A percentile compares a stretch with the other conserved stretches of the same genome.
Evolutionary conservation across 2,329 filamentous ascomycete species (phyloP).

Genomic region (Fusarium decemcellulare): DNA sequence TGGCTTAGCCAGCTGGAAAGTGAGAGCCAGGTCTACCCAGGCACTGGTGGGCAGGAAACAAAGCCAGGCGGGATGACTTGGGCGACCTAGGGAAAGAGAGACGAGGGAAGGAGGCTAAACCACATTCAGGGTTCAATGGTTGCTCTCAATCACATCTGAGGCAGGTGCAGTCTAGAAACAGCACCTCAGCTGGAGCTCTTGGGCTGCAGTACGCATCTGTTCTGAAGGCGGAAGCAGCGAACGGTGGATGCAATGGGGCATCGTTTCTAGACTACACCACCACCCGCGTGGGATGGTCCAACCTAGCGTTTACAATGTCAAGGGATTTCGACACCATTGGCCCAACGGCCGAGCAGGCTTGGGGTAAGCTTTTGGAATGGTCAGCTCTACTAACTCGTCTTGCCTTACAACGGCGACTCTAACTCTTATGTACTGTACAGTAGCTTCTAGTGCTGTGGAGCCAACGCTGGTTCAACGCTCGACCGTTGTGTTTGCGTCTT

Average conservation of each 20-base stretch:
- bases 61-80: slow-evolving; percentile 8
- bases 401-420: slow-evolving; percentile 22
- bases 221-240: slow-evolving; percentile 13
- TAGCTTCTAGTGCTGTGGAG: slow-evolving; percentile 29
- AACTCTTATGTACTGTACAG: not conserved
- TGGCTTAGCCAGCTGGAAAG: slow-evolving; percentile 2
- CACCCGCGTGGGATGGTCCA: slow-evolving; percentile 15
- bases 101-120: slow-evolving; percentile 22
- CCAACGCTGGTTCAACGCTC: slow-evolving; percentile 29
- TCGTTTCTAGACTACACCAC: slow-evolving; percentile 1
- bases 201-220: not conserved
- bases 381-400: slow-evolving; percentile 19
- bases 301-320: slow-evolving; percentile 7
- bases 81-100: not conserved
- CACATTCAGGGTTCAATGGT: not conserved
- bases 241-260: slow-evolving; percentile 14
- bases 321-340: slow-evolving; percentile 6
- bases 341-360: not conserved
- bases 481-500: slow-evolving; percentile 40
- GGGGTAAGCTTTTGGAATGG: slow-evolving; percentile 11
- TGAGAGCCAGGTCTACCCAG: not conserved
- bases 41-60: slow-evolving; percentile 15
- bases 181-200: not conserved
- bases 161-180: not conserved
- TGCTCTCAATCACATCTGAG: not conserved